Evolutionary conservation across 768 basidiomycete species (phyloP).

Genomic region (Amanita molliuscula): DNA sequence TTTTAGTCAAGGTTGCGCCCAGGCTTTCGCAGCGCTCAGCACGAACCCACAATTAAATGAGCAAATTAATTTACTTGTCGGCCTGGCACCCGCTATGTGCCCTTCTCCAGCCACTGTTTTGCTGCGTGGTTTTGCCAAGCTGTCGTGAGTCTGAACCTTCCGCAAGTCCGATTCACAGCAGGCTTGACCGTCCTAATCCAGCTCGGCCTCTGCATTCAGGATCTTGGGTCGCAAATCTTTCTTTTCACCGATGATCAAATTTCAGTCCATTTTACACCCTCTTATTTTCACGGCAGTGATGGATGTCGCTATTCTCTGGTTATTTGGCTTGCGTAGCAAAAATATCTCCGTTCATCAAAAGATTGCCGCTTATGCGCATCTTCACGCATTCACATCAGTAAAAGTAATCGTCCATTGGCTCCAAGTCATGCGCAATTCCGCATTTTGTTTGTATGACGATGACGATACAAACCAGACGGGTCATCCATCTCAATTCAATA

Average conservation of each 20-base stretch:
- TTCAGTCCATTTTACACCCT: slow-evolving; percentile 79
- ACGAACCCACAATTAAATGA: slow-evolving; percentile 71
- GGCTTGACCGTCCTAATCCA: slow-evolving; percentile 14
- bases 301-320: slow-evolving; percentile 55
- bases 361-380: slow-evolving; percentile 70
- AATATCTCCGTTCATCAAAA: slow-evolving; percentile 67
- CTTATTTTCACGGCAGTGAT: slow-evolving; percentile 69
- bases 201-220: slow-evolving; percentile 70
- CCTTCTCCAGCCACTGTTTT: slow-evolving; percentile 63
- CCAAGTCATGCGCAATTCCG: slow-evolving; percentile 76
- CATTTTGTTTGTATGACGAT: slow-evolving; percentile 84
- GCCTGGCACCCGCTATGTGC: slow-evolving; percentile 77
- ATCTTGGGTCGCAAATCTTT: slow-evolving; percentile 80
- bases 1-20: slow-evolving; percentile 77
- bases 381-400: slow-evolving; percentile 74
- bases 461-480: slow-evolving; percentile 36
- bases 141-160: slow-evolving; percentile 41
- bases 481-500: slow-evolving; percentile 68
- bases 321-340: slow-evolving; percentile 63
- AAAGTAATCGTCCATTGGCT: slow-evolving; percentile 90
- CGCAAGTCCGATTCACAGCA: neutral
- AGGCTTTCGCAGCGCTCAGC: slow-evolving; percentile 80
- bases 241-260: slow-evolving; percentile 68
- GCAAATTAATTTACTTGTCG: slow-evolving; percentile 72
- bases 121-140: slow-evolving; percentile 79